Evolutionary conservation across 2,329 filamentous ascomycete genomes (phyloP).

Genomic region (Ambrosiella cleistominuta): DNA sequence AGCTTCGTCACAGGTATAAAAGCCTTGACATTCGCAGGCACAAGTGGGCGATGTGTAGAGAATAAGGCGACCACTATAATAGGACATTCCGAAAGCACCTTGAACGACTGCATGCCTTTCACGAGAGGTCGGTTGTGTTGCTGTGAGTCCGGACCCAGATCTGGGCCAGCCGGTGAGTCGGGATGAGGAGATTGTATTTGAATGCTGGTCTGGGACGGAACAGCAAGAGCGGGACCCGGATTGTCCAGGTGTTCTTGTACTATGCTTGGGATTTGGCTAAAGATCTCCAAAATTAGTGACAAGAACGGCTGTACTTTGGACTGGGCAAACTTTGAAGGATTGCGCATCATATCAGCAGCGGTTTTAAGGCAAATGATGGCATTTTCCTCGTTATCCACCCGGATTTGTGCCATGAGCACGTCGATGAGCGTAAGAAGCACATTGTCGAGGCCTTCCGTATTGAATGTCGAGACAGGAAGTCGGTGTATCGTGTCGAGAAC

Average conservation of each 20-base stretch:
- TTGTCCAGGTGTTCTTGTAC: constrained; percentile 92
- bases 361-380: constrained; percentile 97
- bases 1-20: constrained; percentile 91
- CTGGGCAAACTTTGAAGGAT: constrained; percentile 65
- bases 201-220: constrained; percentile 45
- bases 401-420: constrained; percentile 72
- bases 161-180: constrained; percentile 74
- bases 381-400: constrained; percentile 94
- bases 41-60: constrained; percentile 70
- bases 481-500: constrained; percentile 89
- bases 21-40: constrained; percentile 67
- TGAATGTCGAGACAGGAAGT: constrained; percentile 51
- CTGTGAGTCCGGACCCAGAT: constrained; percentile 66
- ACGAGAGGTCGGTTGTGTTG: constrained; percentile 56
- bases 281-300: constrained; percentile 83
- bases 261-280: constrained; percentile 83
- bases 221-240: constrained; percentile 37
- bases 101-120: constrained; percentile 97
- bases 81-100: constrained; percentile 89
- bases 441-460: constrained; percentile 66
- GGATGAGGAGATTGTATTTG: constrained; percentile 71
- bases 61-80: constrained; percentile 99
- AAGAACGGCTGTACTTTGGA: constrained; percentile 79
- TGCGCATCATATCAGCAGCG: constrained; percentile 87
- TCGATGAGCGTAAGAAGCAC: constrained; percentile 83